phyloP scores from a whole-genome alignment of 768 basidiomycete genomes.

The Daedaleopsis sinensis region DNA sequence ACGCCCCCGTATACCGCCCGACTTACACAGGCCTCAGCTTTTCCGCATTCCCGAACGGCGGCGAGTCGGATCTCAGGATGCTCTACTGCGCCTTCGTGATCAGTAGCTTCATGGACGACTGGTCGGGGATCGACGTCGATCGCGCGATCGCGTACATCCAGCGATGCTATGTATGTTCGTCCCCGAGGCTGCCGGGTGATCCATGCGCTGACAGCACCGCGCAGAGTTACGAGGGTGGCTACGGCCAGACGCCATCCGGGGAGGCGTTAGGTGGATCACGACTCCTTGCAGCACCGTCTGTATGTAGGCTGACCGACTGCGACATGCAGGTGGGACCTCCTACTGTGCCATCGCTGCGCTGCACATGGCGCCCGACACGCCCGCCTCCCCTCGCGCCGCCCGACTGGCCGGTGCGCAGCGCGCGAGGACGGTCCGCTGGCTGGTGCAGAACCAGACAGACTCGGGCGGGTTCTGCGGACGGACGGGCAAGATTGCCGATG shows the following conservation, averaged over 20 bases:
- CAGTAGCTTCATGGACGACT: slow-evolving; percentile 76
- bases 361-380: slow-evolving; percentile 45
- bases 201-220: not conserved
- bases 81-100: slow-evolving; percentile 89
- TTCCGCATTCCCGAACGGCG: slow-evolving; percentile 65
- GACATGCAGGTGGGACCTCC: slow-evolving; percentile 79
- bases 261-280: slow-evolving; percentile 76
- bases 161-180: slow-evolving; percentile 65
- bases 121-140: slow-evolving; percentile 70
- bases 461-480: slow-evolving; percentile 87
- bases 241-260: slow-evolving; percentile 76
- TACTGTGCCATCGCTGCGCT: slow-evolving; percentile 88
- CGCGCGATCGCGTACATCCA: slow-evolving; percentile 65
- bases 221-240: slow-evolving; percentile 93
- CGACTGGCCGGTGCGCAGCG: slow-evolving; percentile 43
- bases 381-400: slow-evolving; percentile 16
- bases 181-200: not conserved
- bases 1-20: slow-evolving; percentile 5
- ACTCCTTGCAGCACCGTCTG: not conserved
- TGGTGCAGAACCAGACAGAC: slow-evolving; percentile 69
- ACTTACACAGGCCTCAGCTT: slow-evolving; percentile 49
- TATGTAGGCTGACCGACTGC: not conserved
- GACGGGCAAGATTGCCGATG: slow-evolving; percentile 85
- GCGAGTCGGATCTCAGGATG: slow-evolving; percentile 81
- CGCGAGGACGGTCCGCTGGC: slow-evolving; percentile 70